Base-by-base conservation (phyloP, 345 rosid genomes). In the Salix arbutifolia region DNA sequence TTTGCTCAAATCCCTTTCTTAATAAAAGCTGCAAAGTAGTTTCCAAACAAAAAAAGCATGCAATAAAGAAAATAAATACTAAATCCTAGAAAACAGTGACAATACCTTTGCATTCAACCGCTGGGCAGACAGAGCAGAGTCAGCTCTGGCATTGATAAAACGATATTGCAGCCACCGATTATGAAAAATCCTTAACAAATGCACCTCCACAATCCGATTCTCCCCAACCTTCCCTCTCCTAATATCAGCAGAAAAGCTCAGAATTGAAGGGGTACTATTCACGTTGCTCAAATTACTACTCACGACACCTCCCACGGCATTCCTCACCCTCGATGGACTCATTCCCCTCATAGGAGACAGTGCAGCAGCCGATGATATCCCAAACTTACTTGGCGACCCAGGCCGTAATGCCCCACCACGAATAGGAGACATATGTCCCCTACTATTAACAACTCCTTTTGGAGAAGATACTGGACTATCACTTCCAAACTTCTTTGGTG, bases 131-230 rank as follows among this genome's bases (percentile, higher is more conserved):
- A 89, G 42, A 71, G 91, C 80, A 68, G 83, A 78, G 79, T 89
- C 92, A 67, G 90, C 89, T 80, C 94, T 86, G 68, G 98, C 99
- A 86, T 90, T 93, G 50, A 84, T 87, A 82, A 90, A 91, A 65
- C 93, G 90, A 97, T 93, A 93, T 16, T 96, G 98, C 86, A 96
- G 71, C 84, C 90, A 71, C 70, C 89, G 87, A 83, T 91, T 96
- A 77, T 93, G 87, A 26, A 91, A 82, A 61, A 91, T 85, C 82
- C 92, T 92, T 84, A 91, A 78, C 80, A 80, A 48, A 79, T 93
- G 98, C 73, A 90, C 92, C 81, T 96, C 92, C 62, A 67, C 79
- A 67, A 88, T 81, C 73, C 86, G 83, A 66, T 81, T 87, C 81
- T 89, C 98, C 67, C 96, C 96, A 69, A 89, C 77, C 84, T 75